Evolutionary conservation across 1,139 yeast genomes (phyloP), one percentile per base, ranked within the genome.

Genomic region (Wickerhamomyces sp.): DNA sequence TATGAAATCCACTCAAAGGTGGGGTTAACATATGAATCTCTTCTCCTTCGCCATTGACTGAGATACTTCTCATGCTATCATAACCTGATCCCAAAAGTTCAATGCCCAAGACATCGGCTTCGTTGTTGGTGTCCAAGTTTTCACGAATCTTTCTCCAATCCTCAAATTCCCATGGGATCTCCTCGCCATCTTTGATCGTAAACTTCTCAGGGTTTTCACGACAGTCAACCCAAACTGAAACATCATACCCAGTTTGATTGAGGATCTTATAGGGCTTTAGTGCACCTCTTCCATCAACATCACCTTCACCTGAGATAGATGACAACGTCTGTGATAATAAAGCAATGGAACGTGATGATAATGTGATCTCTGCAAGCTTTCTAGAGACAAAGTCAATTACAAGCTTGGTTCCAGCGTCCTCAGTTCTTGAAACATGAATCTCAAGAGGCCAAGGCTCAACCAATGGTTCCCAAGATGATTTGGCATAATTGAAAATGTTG

Each of bases 401-500:
- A 8, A 65, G 53, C 39, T 55, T 53, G 34, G 55, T 51, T 47
- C 49, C 58, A 48, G 41, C 63, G 3, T 68, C 67, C 3, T 62
- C 50, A 0, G 68, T 64, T 50, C 74, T 77, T 0, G 86, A 72
- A 2, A 86, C 79, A 61, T 87, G 90, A 15, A 90, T 64, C 0
- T 90, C 82, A 44, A 93, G 70, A 10, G 91, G 85, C 88, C 96
- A 87, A 0, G 93, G 83, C 57, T 94, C 99, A 42, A 93, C 64
- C 40, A 94, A 69, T 0, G 99, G 98, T 57, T 94, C 99, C 99
- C 99, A 94, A 0, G 94, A 80, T 0, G 98, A 90, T 54, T 89
- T 81, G 0, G 97, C 79, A 61, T 91, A 91, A 62, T 93, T 93
- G 71, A 85, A 93, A 27, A 91, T 81, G 62, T 91, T 93, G 11